Percentiles rank a stretch among this genome's conserved stretches.
Conservation (phyloP, 768 basidiomycete genomes). For the Auriscalpium microsporum region DNA sequence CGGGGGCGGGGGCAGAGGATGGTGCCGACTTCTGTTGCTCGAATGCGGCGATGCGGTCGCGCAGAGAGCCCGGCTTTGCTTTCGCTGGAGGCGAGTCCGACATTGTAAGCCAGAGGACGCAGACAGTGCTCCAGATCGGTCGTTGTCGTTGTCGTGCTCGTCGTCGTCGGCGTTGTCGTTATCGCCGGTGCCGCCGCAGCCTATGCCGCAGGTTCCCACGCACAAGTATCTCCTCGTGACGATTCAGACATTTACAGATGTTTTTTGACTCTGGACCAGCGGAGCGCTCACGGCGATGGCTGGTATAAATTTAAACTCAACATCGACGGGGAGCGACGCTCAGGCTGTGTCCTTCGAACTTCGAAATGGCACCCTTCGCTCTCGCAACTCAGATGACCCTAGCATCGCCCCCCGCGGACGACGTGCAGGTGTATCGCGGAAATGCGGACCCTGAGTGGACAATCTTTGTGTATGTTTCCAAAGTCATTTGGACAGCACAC, state of each 20-base stretch:
- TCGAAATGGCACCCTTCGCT: neutral
- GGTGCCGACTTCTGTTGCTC: constrained; percentile 50
- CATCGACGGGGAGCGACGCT: no score
- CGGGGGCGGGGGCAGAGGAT: constrained; percentile 30
- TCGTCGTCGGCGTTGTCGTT: neutral
- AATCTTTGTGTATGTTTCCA: neutral
- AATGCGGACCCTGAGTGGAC: neutral
- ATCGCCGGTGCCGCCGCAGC: no score
- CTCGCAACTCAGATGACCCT: neutral
- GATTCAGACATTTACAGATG: no score
- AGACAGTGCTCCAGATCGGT: neutral
- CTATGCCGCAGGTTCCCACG: neutral
- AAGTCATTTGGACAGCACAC: neutral
- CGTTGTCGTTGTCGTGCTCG: neutral
- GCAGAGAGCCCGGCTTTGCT: constrained; percentile 68
- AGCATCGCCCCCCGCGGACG: neutral
- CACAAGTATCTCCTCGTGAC: no score
- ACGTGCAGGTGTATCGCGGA: neutral
- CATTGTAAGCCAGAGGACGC: constrained; percentile 30
- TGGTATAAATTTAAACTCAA: no score
- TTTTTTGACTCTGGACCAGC: no score
- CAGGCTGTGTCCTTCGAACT: no score
- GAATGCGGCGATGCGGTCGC: constrained; percentile 85
- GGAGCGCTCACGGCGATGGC: no score
- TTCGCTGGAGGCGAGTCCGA: constrained; percentile 52